Percentiles rank a stretch among this genome's conserved stretches.
These are phyloP conservation scores for Melampsora americana DNA, from an alignment of 1,284 basidiomycete genomes.

Conservation along the genomic window DNA sequence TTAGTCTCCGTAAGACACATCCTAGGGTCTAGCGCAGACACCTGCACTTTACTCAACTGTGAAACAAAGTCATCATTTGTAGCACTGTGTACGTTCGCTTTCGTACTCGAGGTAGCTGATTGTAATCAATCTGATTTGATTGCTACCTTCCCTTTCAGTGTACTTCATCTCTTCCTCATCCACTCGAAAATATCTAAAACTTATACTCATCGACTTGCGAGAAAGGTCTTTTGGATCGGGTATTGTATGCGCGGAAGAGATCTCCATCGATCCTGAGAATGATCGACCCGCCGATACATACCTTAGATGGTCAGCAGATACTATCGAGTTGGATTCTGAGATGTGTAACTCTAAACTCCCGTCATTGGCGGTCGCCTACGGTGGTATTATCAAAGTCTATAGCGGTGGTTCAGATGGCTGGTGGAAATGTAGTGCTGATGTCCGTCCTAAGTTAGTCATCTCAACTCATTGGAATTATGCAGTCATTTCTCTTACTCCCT, in stretches of 20 bases:
- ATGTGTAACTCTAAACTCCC: background rate
- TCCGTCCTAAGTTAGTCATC: conserved; percentile 22
- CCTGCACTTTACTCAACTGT: too few species aligned
- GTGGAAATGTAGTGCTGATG: conserved; percentile 18
- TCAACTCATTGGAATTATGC: background rate
- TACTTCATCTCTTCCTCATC: too few species aligned
- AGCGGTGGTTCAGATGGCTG: conserved; percentile 21
- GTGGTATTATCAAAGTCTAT: conserved; percentile 15
- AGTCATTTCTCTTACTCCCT: background rate
- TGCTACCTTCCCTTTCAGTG: too few species aligned
- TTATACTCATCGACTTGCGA: too few species aligned
- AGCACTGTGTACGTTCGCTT: too few species aligned
- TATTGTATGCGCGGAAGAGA: conserved; percentile 22
- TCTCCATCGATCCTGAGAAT: conserved; percentile 1
- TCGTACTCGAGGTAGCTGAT: too few species aligned
- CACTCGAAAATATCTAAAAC: too few species aligned
- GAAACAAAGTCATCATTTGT: too few species aligned
- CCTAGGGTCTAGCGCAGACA: too few species aligned
- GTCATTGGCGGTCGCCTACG: conserved; percentile 14
- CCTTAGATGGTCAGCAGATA: conserved; percentile 22
- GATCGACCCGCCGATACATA: background rate
- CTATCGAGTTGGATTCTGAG: background rate
- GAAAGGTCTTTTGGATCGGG: conserved; percentile 11
- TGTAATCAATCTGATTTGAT: too few species aligned
- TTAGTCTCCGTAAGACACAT: too few species aligned